Percentiles rank a stretch among this genome's conserved stretches.
These are phyloP conservation scores for Candida pini DNA, from an alignment of 805 yeast genomes.

Conservation along the genomic window DNA sequence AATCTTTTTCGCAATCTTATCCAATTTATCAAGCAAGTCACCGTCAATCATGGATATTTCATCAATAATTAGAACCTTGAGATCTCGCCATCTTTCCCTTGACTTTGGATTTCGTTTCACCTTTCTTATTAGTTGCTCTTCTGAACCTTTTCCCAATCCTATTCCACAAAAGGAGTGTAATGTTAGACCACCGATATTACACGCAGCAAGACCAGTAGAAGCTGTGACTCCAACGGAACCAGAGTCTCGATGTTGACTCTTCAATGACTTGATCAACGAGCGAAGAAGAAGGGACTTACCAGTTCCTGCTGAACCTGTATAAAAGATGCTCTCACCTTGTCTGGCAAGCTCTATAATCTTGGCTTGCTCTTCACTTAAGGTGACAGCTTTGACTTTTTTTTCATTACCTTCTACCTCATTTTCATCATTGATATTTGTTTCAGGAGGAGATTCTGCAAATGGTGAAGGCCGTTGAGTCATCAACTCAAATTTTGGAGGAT, in stretches of 20 bases:
- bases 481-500: conserved; percentile 9
- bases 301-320: conserved; percentile 87
- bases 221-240: conserved; percentile 72
- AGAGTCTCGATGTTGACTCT: conserved; percentile 35
- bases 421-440: background rate
- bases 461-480: conserved; percentile 16
- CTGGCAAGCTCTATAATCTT: conserved; percentile 57
- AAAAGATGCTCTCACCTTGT: conserved; percentile 67
- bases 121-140: conserved; percentile 40
- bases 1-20: conserved; percentile 50
- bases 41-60: conserved; percentile 82
- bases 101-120: conserved; percentile 48
- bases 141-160: conserved; percentile 60
- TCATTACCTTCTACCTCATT: background rate
- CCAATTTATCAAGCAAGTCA: conserved; percentile 54
- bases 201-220: conserved; percentile 80
- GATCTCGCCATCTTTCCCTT: conserved; percentile 46
- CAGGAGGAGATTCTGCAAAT: background rate
- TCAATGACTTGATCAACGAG: conserved; percentile 51
- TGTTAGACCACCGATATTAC: conserved; percentile 75
- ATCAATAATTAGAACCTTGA: conserved; percentile 63
- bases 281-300: conserved; percentile 88
- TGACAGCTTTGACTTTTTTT: conserved; percentile 20
- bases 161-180: conserved; percentile 74
- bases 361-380: conserved; percentile 56